phyloP scores from a whole-genome alignment of 2,329 filamentous ascomycete species.

The Eutypella sp. region DNA sequence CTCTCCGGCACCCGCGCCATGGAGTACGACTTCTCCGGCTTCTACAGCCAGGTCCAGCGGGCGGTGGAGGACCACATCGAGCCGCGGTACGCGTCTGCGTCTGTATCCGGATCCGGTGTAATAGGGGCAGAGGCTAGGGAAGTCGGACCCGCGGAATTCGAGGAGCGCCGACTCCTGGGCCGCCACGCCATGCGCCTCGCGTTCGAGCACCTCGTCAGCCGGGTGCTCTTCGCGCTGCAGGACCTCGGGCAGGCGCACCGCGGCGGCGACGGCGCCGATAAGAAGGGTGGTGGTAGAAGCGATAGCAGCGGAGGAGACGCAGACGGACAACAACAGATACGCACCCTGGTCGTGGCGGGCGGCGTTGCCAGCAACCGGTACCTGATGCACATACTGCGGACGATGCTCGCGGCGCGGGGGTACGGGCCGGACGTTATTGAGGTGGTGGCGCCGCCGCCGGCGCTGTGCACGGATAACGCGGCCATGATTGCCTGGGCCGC shows the following conservation, averaged over 20 bases:
- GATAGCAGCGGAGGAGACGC: slow-evolving; percentile 6
- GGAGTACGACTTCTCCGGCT: slow-evolving; percentile 69
- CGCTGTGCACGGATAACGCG: slow-evolving; percentile 88
- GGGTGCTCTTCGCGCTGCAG: slow-evolving; percentile 66
- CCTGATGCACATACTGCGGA: slow-evolving; percentile 60
- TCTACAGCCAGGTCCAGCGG: slow-evolving; percentile 61
- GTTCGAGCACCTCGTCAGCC: slow-evolving; percentile 81
- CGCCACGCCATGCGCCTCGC: slow-evolving; percentile 70
- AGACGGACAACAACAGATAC: slow-evolving; percentile 29
- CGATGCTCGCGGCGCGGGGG: slow-evolving; percentile 60
- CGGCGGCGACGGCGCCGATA: slow-evolving; percentile 16
- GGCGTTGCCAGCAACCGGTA: slow-evolving; percentile 86
- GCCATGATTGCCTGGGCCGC: slow-evolving; percentile 97
- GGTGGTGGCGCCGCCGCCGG: slow-evolving; percentile 68
- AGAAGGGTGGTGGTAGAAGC: slow-evolving; percentile 1
- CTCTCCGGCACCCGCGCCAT: slow-evolving; percentile 54
- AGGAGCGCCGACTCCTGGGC: slow-evolving; percentile 66
- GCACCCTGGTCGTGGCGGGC: slow-evolving; percentile 75
- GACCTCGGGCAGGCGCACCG: slow-evolving; percentile 6
- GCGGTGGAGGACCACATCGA: slow-evolving; percentile 34
- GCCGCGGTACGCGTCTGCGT: no score
- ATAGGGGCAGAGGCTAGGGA: no score
- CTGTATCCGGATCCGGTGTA: no score
- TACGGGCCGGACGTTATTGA: slow-evolving; percentile 53
- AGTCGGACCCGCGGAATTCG: slow-evolving; percentile 36